Evolutionary conservation across 768 basidiomycete species (phyloP).

Genomic region (Kwoniella newhampshirensis): DNA sequence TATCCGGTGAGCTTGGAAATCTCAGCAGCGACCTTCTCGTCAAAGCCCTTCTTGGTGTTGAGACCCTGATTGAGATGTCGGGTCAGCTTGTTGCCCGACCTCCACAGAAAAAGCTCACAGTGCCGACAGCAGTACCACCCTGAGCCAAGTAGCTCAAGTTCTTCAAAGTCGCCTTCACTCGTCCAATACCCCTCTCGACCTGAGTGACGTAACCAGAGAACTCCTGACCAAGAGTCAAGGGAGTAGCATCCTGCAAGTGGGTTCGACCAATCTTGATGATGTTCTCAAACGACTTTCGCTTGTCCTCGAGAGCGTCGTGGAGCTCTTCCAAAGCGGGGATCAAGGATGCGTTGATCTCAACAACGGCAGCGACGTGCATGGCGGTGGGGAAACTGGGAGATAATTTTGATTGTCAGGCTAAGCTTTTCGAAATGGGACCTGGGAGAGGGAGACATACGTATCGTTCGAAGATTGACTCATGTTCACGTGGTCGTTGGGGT

Average conservation of each 20-base stretch:
- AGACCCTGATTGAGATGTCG: conserved; percentile 64
- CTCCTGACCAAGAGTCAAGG: conserved; percentile 95
- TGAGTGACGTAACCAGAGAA: conserved; percentile 98
- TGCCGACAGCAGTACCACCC: conserved; percentile 97
- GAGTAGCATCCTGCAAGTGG: conserved; percentile 95
- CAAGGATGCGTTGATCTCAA: conserved; percentile 74
- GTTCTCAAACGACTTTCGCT: conserved; percentile 76
- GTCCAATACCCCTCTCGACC: conserved; percentile 81
- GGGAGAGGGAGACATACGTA: conserved; percentile 64
- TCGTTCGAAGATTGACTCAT: conserved; percentile 99
- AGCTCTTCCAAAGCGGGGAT: conserved; percentile 83
- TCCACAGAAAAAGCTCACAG: conserved; percentile 60
- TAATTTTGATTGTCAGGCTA: background rate
- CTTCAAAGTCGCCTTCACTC: conserved; percentile 76
- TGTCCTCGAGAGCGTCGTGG: conserved; percentile 76
- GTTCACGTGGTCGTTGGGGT: conserved; percentile 99
- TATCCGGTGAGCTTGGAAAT: conserved; percentile 88
- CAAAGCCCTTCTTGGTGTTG: conserved; percentile 95
- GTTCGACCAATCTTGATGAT: conserved; percentile 99
- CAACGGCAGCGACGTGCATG: conserved; percentile 96
- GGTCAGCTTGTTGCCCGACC: background rate
- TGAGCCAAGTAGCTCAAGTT: conserved; percentile 87
- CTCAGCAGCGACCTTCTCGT: conserved; percentile 87
- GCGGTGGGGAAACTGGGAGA: conserved; percentile 93
- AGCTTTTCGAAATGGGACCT: background rate